A percentile compares a stretch with the other conserved stretches of the same genome.
Evolutionary conservation across 2,329 filamentous ascomycete genomes (phyloP).

Genomic region (Penicillium sp.): DNA sequence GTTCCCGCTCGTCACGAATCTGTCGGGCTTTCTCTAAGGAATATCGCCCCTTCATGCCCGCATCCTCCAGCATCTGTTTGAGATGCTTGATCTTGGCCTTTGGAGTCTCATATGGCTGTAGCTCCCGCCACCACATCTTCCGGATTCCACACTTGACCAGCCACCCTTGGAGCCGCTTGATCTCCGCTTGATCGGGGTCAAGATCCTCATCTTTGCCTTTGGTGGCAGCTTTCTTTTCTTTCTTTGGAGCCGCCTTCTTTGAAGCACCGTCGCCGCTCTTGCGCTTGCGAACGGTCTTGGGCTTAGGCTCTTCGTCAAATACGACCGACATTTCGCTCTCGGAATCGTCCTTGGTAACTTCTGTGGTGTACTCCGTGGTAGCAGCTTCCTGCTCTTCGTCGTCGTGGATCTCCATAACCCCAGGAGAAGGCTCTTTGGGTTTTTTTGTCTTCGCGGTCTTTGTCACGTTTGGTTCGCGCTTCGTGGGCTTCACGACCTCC

Average conservation of each 20-base stretch:
- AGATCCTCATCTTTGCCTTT: slow-evolving; percentile 55
- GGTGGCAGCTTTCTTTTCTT: slow-evolving; percentile 42
- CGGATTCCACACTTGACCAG: slow-evolving; percentile 89
- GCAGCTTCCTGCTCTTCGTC: slow-evolving; percentile 27
- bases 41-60: slow-evolving; percentile 88
- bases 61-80: slow-evolving; percentile 75
- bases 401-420: slow-evolving; percentile 17
- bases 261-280: slow-evolving; percentile 37
- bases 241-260: slow-evolving; percentile 35
- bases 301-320: slow-evolving; percentile 74
- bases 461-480: slow-evolving; percentile 22
- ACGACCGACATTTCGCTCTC: slow-evolving; percentile 75
- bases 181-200: slow-evolving; percentile 74
- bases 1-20: slow-evolving; percentile 86
- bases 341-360: slow-evolving; percentile 56
- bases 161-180: slow-evolving; percentile 86
- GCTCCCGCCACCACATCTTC: slow-evolving; percentile 87
- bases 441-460: slow-evolving; percentile 16
- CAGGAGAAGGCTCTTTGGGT: slow-evolving; percentile 19
- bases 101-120: slow-evolving; percentile 74
- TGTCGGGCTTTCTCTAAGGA: slow-evolving; percentile 81
- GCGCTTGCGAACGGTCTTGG: slow-evolving; percentile 63
- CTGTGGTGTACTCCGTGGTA: slow-evolving; percentile 29
- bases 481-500: slow-evolving; percentile 30
- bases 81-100: slow-evolving; percentile 85